These are phyloP conservation scores for Lithohypha guttulata DNA, from an alignment of 2,329 filamentous ascomycete species.

Conservation along the genomic window DNA sequence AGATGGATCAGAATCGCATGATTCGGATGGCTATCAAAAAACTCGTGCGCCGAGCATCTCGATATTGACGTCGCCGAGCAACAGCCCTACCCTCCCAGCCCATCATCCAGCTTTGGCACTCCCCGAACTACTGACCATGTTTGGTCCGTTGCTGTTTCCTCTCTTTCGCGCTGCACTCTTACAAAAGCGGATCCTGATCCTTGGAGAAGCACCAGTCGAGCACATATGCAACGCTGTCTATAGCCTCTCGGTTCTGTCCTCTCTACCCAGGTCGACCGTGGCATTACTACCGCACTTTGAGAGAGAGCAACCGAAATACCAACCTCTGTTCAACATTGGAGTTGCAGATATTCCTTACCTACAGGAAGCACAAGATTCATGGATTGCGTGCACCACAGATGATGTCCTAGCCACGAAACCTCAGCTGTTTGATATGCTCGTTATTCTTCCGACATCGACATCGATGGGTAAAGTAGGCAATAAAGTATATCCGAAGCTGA, in stretches of 20 bases:
- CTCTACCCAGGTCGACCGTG: slow-evolving; percentile 64
- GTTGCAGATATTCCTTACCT: slow-evolving; percentile 84
- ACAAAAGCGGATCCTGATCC: slow-evolving; percentile 77
- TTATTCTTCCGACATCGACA: slow-evolving; percentile 61
- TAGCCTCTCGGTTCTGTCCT: slow-evolving; percentile 83
- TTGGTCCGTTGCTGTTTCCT: slow-evolving; percentile 86
- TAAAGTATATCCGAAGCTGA: slow-evolving; percentile 65
- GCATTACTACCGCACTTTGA: slow-evolving; percentile 56
- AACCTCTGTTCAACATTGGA: slow-evolving; percentile 83
- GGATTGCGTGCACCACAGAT: slow-evolving; percentile 93
- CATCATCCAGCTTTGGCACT: slow-evolving; percentile 84
- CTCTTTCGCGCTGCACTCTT: slow-evolving; percentile 78
- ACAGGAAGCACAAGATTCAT: slow-evolving; percentile 46
- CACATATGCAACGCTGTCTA: slow-evolving; percentile 88
- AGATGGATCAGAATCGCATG: slow-evolving; percentile 9
- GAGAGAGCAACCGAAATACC: slow-evolving; percentile 52
- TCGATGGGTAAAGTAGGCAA: slow-evolving; percentile 44
- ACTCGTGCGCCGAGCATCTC: slow-evolving; percentile 33
- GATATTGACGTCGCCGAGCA: slow-evolving; percentile 29
- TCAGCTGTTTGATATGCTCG: slow-evolving; percentile 77
- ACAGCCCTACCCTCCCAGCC: slow-evolving; percentile 53
- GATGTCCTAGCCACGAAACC: slow-evolving; percentile 81
- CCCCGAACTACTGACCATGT: slow-evolving; percentile 62
- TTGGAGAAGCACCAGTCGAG: slow-evolving; percentile 76
- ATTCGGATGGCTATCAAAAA: slow-evolving; percentile 24